Percentiles rank a stretch among this genome's conserved stretches.
These are phyloP conservation scores for Hypocreales sp. DNA, from an alignment of 2,329 filamentous ascomycete species.

Conservation along the genomic window DNA sequence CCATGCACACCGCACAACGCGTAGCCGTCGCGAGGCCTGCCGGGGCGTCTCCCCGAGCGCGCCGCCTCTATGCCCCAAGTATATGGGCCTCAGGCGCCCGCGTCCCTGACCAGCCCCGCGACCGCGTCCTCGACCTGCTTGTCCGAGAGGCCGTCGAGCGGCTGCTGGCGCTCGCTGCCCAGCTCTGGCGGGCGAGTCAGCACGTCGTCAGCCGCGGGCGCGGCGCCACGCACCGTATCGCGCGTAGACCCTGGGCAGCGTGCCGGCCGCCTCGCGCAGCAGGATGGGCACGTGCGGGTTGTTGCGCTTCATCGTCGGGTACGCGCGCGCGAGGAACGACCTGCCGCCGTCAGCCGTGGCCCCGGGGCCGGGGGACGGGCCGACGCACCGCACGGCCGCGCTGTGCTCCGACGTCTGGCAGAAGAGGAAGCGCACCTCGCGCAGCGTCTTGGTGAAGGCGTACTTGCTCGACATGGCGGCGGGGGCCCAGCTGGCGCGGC, in stretches of 20 bases:
- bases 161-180: conserved; percentile 40
- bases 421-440: conserved; percentile 94
- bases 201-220: neutral
- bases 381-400: conserved; percentile 64
- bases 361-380: neutral
- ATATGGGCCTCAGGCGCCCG: no score
- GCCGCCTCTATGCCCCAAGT: no score
- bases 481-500: neutral
- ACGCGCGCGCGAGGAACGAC: conserved; percentile 77
- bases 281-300: conserved; percentile 90
- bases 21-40: no score
- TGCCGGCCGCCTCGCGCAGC: conserved; percentile 79
- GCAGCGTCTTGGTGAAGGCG: conserved; percentile 74
- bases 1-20: no score
- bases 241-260: conserved; percentile 74
- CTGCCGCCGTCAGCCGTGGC: conserved; percentile 26
- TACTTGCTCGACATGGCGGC: conserved; percentile 77
- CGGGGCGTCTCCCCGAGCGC: no score
- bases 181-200: conserved; percentile 25
- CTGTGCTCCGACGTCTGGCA: conserved; percentile 90
- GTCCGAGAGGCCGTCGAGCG: conserved; percentile 42
- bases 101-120: conserved; percentile 35
- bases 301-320: conserved; percentile 98
- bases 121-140: conserved; percentile 47
- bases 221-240: conserved; percentile 55